Evolutionary conservation across 2,329 filamentous ascomycete species (phyloP), one percentile per base, ranked within the genome.

Genomic region (Stemphylium beticola): DNA sequence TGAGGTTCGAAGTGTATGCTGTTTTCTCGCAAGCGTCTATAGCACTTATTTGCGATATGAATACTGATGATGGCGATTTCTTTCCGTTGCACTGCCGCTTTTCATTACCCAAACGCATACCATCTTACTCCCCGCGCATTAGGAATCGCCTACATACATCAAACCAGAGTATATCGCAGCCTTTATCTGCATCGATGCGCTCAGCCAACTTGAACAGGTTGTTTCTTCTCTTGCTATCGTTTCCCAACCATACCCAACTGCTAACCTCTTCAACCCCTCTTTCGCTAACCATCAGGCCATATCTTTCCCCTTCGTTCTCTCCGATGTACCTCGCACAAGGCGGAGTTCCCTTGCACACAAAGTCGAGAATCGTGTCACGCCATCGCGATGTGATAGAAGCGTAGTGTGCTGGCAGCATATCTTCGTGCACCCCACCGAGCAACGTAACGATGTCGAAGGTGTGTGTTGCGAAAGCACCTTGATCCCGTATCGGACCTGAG

Each of bases 361-460:
- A 62, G 26, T 58, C 55, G 33, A 64, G 36, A 24, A 64, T 53
- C 14, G 12, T 44, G 20, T 62, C 42, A 24, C 61, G 48, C 57
- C 61, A 64, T 1, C 20, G 37, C 10, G 37, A 32, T 17, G 62
- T 32, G 2, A 54, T 47, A 29, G 50, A 34, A 14, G 18, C 42
- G 32, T 64, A 64, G 9, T 31, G 33, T 26, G 39, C 48, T 4
- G 59, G 59, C 22, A 62, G 12, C 8, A 38, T 29, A 4, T 58
- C 17, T 34, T 64, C 57, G 32, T 60, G 55, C 26, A 57, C 53
- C 2, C 61, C 61, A 7, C 61, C 61, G 37, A 64, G 34, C 43
- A 64, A 26, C 14, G 61, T 60, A 5, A 31, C 50, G 10, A 62
- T 60, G 29, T 64, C 61, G n/a, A 64, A 64, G 8, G 59, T 64